Base-by-base conservation (phyloP, 1,284 basidiomycete species). In the Jaminaea rosea region DNA sequence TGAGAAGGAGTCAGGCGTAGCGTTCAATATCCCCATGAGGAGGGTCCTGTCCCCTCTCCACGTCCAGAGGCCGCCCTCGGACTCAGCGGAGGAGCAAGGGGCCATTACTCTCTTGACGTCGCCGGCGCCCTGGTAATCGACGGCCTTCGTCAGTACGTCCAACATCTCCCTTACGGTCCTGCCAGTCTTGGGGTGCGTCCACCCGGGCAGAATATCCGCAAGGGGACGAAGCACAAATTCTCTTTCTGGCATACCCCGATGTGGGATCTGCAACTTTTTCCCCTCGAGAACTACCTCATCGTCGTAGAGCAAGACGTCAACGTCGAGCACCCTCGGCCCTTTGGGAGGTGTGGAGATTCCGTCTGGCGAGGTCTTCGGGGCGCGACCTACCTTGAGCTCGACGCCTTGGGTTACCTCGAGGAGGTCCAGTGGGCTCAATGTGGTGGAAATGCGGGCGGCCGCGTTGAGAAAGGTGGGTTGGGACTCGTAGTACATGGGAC, bases 1-100 rank as follows among this genome's bases (percentile, higher is more conserved):
- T 0, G 92, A 97, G 77, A 98, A 98, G 0, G 91, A 96, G 76
- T 99, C 92, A 1, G 94, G 94, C 0, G 94, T 98, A 2, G 83
- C 81, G 71, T 98, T 97, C 60, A 98, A 81, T 4, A 90, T 96
- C 0, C 86, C 87, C 94, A 98, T 98, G 54, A 97, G 75, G 53
- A 81, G 80, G 1, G 88, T 90, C 59, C 60, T 51, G 17, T 52
- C 50, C 10, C 62, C 66, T n/a, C n/a, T n/a, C 68, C 70, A 71
- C 10, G 53, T 50, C 66, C 68, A 67, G 11, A 37, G 47, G 49
- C 46, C 44, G 31, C 11, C 15, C 19, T 15, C 3, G 19, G 37
- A 31, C 23, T 41, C 9, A 19, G 47, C 26, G 48, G 49, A 46
- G 44, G 58, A 53, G 34, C 50, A 52, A 0, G 61, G 53, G 24